Percentiles rank a stretch among this genome's conserved stretches.
These are phyloP conservation scores for Raddia guianensis DNA, from an alignment of 176 grass and related monocot species.

Conservation along the genomic window DNA sequence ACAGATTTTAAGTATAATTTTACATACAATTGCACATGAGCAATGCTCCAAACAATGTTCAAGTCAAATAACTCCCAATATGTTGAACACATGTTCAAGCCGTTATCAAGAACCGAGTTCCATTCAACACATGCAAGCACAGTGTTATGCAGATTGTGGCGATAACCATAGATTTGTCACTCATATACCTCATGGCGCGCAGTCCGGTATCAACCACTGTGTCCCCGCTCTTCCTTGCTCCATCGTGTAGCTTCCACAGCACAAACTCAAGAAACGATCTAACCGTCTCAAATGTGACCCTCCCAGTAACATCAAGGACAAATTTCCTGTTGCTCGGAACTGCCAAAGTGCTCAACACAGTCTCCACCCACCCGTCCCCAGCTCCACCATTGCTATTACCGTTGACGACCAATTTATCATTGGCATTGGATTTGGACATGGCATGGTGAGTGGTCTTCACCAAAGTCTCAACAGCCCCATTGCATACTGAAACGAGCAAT, in stretches of 20 bases:
- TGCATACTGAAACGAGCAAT: slow-evolving; percentile 78
- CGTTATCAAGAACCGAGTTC: slow-evolving; percentile 54
- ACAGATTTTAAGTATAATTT: slow-evolving; percentile 35
- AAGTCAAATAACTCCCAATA: slow-evolving; percentile 9
- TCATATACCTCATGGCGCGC: slow-evolving; percentile 65
- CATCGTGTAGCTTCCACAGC: slow-evolving; percentile 74
- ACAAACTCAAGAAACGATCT: slow-evolving; percentile 87
- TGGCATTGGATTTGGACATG: slow-evolving; percentile 43
- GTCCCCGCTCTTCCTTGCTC: slow-evolving; percentile 47
- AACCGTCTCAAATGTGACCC: slow-evolving; percentile 91
- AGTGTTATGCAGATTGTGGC: slow-evolving; percentile 71
- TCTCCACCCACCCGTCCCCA: slow-evolving; percentile 63
- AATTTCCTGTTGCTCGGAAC: slow-evolving; percentile 81
- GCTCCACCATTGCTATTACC: slow-evolving; percentile 8
- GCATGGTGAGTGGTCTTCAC: slow-evolving; percentile 86
- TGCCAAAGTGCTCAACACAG: slow-evolving; percentile 66
- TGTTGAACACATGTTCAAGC: slow-evolving; percentile 33
- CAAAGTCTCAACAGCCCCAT: slow-evolving; percentile 78
- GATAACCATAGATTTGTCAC: slow-evolving; percentile 72
- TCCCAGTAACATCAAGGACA: slow-evolving; percentile 89
- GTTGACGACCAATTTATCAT: slow-evolving; percentile 17
- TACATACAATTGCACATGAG: slow-evolving; percentile 35
- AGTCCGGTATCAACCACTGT: slow-evolving; percentile 44
- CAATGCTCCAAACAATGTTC: slow-evolving; percentile 17
- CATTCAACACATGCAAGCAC: slow-evolving; percentile 75